Conservation (phyloP, 2,329 filamentous ascomycete species). For the Monosporascus ibericus region DNA sequence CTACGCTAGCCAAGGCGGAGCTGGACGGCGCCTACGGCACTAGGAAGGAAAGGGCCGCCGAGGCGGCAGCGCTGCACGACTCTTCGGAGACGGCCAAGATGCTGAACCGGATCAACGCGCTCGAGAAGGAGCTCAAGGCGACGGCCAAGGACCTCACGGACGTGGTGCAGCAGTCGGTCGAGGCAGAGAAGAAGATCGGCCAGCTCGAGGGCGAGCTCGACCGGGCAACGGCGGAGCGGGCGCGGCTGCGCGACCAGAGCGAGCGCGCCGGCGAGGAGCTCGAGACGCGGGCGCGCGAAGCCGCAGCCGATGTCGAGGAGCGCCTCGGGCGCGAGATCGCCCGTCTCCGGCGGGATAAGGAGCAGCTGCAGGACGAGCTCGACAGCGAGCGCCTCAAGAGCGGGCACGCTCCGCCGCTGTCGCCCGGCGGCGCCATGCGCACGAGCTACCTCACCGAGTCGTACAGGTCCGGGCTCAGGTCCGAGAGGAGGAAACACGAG, state of each 20-base stretch:
- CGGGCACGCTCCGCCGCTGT: conserved; percentile 14
- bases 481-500: conserved; percentile 29
- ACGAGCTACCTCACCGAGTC: conserved; percentile 28
- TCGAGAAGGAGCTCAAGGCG: conserved; percentile 64
- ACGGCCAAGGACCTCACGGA: conserved; percentile 25
- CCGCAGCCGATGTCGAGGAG: conserved; percentile 17
- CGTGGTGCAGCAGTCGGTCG: conserved; percentile 27
- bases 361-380: conserved; percentile 25
- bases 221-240: conserved; percentile 19
- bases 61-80: conserved; percentile 48
- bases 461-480: conserved; percentile 24
- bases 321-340: conserved; percentile 19
- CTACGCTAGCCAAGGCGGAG: conserved; percentile 55
- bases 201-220: conserved; percentile 26
- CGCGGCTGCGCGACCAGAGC: conserved; percentile 18
- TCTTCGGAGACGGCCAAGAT: conserved; percentile 29
- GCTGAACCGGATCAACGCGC: conserved; percentile 37
- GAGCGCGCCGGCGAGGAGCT: conserved; percentile 18
- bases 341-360: conserved; percentile 24
- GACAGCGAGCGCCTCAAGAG: conserved; percentile 24
- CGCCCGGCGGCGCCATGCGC: conserved; percentile 20
- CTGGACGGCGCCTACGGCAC: conserved; percentile 57
- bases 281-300: conserved; percentile 19
- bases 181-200: conserved; percentile 27
- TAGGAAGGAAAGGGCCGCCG: conserved; percentile 51